These are phyloP conservation scores for Mollisiaceae sp. DNA, from an alignment of 2,329 filamentous ascomycete species.

Conservation along the genomic window DNA sequence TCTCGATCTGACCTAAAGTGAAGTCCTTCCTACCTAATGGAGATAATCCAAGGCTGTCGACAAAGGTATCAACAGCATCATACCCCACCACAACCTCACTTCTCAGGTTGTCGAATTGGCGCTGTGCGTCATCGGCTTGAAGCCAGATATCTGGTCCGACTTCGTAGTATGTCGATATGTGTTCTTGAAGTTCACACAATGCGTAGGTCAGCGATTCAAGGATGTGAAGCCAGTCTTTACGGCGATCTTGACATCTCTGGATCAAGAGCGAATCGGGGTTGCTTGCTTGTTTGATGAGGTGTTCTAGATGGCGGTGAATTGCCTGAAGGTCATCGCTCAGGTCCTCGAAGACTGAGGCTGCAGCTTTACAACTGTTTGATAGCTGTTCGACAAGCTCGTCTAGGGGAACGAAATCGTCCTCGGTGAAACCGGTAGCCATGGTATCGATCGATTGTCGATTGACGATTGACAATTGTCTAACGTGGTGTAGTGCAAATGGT, in stretches of 20 bases:
- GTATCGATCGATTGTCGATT: background rate
- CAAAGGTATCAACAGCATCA: slow-evolving; percentile 14
- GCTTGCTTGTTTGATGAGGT: slow-evolving; percentile 11
- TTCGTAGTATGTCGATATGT: slow-evolving; percentile 1
- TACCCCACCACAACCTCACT: slow-evolving; percentile 5
- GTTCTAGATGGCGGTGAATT: slow-evolving; percentile 3
- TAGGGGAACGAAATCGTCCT: background rate
- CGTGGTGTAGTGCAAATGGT: background rate
- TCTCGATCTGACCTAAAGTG: slow-evolving; percentile 13
- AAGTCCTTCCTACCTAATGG: slow-evolving; percentile 10
- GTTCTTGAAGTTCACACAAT: slow-evolving; percentile 14
- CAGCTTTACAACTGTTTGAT: slow-evolving; percentile 3
- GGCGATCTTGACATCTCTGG: slow-evolving; percentile 14
- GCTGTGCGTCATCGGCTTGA: slow-evolving; percentile 3
- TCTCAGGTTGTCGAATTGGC: slow-evolving; percentile 4
- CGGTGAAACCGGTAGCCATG: background rate
- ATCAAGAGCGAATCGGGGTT: slow-evolving; percentile 10
- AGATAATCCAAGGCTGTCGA: slow-evolving; percentile 12
- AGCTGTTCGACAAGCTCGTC: slow-evolving; percentile 1
- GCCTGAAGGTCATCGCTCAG: background rate
- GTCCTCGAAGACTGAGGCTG: slow-evolving; percentile 6
- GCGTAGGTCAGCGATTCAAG: slow-evolving; percentile 11
- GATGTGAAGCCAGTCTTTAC: slow-evolving; percentile 15
- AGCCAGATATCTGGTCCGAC: slow-evolving; percentile 3
- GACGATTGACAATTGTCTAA: no score